Evolutionary conservation across 176 grass and related monocot genomes (phyloP).

Genomic region (bread wheat (Triticum aestivum)): DNA sequence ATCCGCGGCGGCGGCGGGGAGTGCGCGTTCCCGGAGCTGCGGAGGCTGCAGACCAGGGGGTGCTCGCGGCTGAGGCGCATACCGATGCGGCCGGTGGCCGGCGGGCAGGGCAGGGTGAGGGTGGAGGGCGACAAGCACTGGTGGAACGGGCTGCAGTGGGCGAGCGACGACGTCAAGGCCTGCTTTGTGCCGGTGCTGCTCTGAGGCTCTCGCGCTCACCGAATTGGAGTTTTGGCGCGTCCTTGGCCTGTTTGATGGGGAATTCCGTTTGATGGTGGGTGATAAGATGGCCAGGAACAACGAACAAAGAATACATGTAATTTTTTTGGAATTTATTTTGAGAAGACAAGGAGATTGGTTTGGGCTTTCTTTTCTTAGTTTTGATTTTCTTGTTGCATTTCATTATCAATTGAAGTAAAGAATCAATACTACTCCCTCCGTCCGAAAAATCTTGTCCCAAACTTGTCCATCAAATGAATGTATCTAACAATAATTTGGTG

Average conservation of each 20-base stretch:
- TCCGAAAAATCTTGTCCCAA: too few species aligned
- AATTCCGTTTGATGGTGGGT: neutral
- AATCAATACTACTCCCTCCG: neutral
- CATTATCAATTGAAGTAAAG: neutral
- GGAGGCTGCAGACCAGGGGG: constrained; percentile 44
- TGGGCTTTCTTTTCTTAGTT: neutral
- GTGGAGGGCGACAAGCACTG: constrained; percentile 59
- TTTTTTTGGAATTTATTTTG: neutral
- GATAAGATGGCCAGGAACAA: neutral
- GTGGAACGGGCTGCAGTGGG: constrained; percentile 50
- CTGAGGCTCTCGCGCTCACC: neutral
- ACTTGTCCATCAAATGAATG: too few species aligned
- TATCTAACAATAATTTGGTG: too few species aligned
- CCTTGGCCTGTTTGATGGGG: neutral
- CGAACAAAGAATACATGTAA: neutral
- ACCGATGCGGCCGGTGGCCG: constrained; percentile 32
- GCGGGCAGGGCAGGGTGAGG: constrained; percentile 41
- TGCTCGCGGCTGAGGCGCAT: constrained; percentile 44
- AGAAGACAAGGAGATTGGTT: constrained; percentile 10
- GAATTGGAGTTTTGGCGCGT: constrained; percentile 11
- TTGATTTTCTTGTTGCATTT: neutral
- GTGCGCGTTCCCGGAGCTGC: constrained; percentile 50
- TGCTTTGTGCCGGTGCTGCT: constrained; percentile 41
- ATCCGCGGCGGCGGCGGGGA: constrained; percentile 27
- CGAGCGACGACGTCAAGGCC: constrained; percentile 43